These are phyloP conservation scores for Penicillium desertorum DNA, from an alignment of 495 filamentous ascomycete genomes.

Conservation along the genomic window DNA sequence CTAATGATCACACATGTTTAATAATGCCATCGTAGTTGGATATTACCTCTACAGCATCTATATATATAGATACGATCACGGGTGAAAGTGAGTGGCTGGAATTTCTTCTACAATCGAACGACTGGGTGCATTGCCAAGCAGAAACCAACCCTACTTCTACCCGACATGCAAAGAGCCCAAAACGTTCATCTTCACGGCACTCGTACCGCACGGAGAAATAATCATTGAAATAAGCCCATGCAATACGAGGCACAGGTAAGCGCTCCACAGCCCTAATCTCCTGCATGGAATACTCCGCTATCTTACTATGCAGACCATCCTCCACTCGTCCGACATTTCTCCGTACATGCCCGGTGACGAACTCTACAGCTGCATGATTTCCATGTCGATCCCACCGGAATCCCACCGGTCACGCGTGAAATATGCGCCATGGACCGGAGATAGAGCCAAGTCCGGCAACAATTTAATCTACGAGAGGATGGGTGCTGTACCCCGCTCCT, in stretches of 20 bases:
- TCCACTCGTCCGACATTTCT: not conserved
- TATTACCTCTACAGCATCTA: not conserved
- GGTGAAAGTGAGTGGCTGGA: not conserved
- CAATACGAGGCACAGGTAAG: not conserved
- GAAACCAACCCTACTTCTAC: not conserved
- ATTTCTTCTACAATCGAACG: not conserved
- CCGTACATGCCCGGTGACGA: not conserved
- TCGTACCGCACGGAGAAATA: not conserved
- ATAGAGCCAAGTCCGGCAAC: slow-evolving; percentile 1
- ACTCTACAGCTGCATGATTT: slow-evolving; percentile 9
- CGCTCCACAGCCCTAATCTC: not conserved
- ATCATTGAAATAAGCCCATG: not conserved
- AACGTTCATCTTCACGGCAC: slow-evolving; percentile 3
- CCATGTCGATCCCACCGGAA: slow-evolving; percentile 22
- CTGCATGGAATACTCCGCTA: slow-evolving; percentile 3
- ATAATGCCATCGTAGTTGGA: not conserved
- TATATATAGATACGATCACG: not conserved
- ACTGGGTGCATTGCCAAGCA: not conserved
- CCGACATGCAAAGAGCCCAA: slow-evolving; percentile 7
- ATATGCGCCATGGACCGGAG: slow-evolving; percentile 8
- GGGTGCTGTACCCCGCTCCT: slow-evolving; percentile 5
- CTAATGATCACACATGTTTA: slow-evolving; percentile 1
- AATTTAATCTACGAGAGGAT: not conserved
- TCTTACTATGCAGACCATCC: not conserved
- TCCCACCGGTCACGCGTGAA: slow-evolving; percentile 24